Evolutionary conservation across 768 basidiomycete genomes (phyloP).

Genomic region (Suillus decipiens): DNA sequence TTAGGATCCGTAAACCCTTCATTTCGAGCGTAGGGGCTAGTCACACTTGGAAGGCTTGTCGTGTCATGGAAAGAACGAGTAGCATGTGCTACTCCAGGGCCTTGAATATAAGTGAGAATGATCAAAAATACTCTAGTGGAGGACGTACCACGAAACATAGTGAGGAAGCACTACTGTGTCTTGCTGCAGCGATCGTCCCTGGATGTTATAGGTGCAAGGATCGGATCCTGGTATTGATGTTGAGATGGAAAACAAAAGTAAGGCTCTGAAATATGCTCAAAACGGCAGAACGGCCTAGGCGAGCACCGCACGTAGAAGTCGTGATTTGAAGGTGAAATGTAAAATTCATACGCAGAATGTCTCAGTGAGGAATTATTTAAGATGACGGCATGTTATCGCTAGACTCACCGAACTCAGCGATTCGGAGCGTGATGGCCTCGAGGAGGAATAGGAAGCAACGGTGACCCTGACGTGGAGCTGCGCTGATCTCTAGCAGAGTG

Average conservation of each 20-base stretch:
- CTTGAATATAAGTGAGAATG: constrained; percentile 12
- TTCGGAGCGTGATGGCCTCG: constrained; percentile 39
- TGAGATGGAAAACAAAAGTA: constrained; percentile 3
- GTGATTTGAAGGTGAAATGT: constrained; percentile 27
- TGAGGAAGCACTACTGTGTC: constrained; percentile 1
- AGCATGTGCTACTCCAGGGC: constrained; percentile 12
- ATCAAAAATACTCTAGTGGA: constrained; percentile 24
- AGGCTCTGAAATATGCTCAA: constrained; percentile 35
- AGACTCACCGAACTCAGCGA: constrained; percentile 31
- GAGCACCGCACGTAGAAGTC: constrained; percentile 35
- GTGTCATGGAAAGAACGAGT: constrained; percentile 32
- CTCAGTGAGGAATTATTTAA: constrained; percentile 29
- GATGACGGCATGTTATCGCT: constrained; percentile 36
- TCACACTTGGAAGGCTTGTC: constrained; percentile 23
- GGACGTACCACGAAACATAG: constrained; percentile 34
- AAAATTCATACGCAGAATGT: constrained; percentile 38
- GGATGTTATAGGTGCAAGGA: background rate
- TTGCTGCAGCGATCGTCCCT: background rate
- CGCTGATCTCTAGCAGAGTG: background rate
- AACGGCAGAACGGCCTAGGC: constrained; percentile 36
- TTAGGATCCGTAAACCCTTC: constrained; percentile 29
- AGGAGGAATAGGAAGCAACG: constrained; percentile 29
- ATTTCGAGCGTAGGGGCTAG: constrained; percentile 32
- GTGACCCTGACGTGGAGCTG: constrained; percentile 26
- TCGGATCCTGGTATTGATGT: constrained; percentile 8